Conservation (phyloP, 148 eudicot genomes). For the Linanthus parryae region DNA sequence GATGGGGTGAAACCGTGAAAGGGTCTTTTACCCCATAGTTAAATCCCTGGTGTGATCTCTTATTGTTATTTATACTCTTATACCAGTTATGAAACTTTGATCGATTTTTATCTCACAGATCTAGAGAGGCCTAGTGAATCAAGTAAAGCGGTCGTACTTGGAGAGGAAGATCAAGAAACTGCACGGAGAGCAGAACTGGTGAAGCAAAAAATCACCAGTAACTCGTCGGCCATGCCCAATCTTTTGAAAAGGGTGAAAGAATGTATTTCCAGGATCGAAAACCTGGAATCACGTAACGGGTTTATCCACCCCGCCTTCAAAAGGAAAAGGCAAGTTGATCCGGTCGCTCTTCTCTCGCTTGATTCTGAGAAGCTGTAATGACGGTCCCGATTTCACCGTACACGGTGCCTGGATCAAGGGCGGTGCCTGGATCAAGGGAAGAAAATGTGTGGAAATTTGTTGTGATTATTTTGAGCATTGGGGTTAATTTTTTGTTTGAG, state of each 20-base stretch:
- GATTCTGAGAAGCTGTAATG: too few relatives aligned
- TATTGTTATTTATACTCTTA: too few relatives aligned
- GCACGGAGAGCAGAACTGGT: conserved; percentile 40
- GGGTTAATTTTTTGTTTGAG: too few relatives aligned
- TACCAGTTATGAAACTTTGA: too few relatives aligned
- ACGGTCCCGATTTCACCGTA: too few relatives aligned
- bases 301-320: conserved; percentile 57
- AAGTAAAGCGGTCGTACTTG: conserved; percentile 14
- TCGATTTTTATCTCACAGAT: conserved; percentile 20
- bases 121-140: conserved; percentile 17
- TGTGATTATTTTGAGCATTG: too few relatives aligned
- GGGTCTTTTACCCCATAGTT: too few relatives aligned
- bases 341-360: not conserved
- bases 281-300: conserved; percentile 35
- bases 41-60: too few relatives aligned
- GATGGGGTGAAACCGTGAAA: too few relatives aligned
- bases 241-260: conserved; percentile 67
- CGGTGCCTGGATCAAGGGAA: too few relatives aligned
- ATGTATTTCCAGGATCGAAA: conserved; percentile 52
- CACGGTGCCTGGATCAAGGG: too few relatives aligned
- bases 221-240: conserved; percentile 44
- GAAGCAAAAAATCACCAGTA: conserved; percentile 60
- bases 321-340: conserved; percentile 43
- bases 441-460: too few relatives aligned
- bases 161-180: conserved; percentile 25